Percentiles rank a stretch among this genome's conserved stretches.
phyloP scores from a whole-genome alignment of 805 yeast species.

The Spencermartinsiella europaea region DNA sequence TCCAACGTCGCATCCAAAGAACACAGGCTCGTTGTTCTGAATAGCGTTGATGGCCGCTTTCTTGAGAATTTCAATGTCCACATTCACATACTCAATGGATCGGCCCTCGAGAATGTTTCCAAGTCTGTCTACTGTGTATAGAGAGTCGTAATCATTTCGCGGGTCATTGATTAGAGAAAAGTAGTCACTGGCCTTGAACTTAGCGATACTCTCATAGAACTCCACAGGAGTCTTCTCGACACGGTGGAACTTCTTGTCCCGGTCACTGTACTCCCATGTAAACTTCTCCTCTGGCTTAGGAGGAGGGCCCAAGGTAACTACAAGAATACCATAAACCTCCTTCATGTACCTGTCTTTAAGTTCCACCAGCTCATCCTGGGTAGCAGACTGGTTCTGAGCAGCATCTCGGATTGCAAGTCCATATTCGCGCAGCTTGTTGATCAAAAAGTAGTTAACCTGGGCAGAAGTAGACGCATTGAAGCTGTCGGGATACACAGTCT shows the following conservation, averaged over 20 bases:
- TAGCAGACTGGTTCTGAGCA: constrained; percentile 38
- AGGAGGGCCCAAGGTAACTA: constrained; percentile 72
- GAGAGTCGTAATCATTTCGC: constrained; percentile 59
- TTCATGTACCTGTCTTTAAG: constrained; percentile 48
- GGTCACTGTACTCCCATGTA: constrained; percentile 69
- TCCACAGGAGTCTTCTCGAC: constrained; percentile 48
- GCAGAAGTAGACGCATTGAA: constrained; percentile 49
- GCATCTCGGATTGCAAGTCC: constrained; percentile 62
- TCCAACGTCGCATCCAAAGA: constrained; percentile 86
- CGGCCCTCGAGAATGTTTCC: constrained; percentile 67
- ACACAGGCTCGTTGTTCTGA: constrained; percentile 71
- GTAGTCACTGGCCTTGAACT: constrained; percentile 45
- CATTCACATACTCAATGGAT: constrained; percentile 62
- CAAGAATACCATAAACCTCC: constrained; percentile 59
- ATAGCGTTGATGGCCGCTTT: constrained; percentile 63
- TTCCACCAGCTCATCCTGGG: constrained; percentile 25
- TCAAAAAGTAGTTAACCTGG: constrained; percentile 55
- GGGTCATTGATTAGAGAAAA: constrained; percentile 81
- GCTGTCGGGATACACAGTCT: constrained; percentile 66
- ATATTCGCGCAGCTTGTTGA: constrained; percentile 70
- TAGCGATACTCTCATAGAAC: constrained; percentile 47
- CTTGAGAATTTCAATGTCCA: constrained; percentile 55
- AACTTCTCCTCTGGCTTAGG: constrained; percentile 66
- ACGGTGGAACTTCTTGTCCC: constrained; percentile 40
- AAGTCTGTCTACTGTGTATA: constrained; percentile 68